Percentiles rank a stretch among this genome's conserved stretches.
phyloP scores from a whole-genome alignment of 495 filamentous ascomycete genomes.

The Hypomontagnella submonticulosa region DNA sequence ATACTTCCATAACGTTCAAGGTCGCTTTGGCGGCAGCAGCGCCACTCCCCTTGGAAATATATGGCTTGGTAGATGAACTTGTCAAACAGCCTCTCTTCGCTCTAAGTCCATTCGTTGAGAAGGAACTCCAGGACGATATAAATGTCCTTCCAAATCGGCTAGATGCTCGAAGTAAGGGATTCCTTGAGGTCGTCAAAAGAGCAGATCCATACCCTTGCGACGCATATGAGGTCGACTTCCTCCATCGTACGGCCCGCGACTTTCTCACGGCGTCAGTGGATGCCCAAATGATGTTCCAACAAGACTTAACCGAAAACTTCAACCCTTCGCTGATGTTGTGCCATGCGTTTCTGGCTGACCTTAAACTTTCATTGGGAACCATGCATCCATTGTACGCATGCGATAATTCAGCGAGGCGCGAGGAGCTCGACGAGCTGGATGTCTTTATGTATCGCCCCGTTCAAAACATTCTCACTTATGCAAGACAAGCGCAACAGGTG shows the following conservation, averaged over 20 bases:
- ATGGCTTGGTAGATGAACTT: slow-evolving; percentile 20
- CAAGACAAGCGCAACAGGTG: not conserved
- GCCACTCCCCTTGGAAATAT: slow-evolving; percentile 25
- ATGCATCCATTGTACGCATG: no score
- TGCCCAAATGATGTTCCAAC: not conserved
- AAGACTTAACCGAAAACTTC: not conserved
- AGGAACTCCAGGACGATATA: no score
- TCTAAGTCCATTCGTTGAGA: not conserved
- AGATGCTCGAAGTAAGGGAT: slow-evolving; percentile 31
- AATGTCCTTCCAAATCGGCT: slow-evolving; percentile 2
- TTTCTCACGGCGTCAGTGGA: slow-evolving; percentile 25
- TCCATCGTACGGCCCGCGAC: slow-evolving; percentile 45
- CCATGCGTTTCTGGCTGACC: not conserved
- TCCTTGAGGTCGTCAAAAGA: slow-evolving; percentile 20
- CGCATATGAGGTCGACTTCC: slow-evolving; percentile 31
- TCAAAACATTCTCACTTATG: not conserved
- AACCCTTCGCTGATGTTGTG: slow-evolving; percentile 1
- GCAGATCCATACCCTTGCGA: not conserved
- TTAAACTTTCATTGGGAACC: slow-evolving; percentile 2
- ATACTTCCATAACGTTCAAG: slow-evolving; percentile 9
- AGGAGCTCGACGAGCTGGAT: no score
- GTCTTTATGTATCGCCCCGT: not conserved
- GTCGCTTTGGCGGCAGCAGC: slow-evolving; percentile 11
- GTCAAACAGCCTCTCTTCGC: not conserved
- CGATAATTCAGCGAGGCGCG: no score